Conservation (phyloP, 2,329 filamentous ascomycete species). For the Neonectria faginata region DNA sequence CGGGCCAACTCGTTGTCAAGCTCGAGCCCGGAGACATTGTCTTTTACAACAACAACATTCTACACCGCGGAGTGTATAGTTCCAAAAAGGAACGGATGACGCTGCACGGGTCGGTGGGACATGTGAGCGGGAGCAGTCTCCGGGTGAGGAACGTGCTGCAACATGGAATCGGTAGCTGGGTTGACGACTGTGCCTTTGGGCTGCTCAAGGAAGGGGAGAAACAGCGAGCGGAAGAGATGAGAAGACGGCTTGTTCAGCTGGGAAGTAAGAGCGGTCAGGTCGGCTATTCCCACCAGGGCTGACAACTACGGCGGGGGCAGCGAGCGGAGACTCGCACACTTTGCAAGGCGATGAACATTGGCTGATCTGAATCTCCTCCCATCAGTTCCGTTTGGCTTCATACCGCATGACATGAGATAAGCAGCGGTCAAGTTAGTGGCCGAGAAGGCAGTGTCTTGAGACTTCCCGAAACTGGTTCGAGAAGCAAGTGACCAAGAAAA, state of each 20-base stretch:
- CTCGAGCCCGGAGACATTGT: constrained; percentile 81
- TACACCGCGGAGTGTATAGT: constrained; percentile 78
- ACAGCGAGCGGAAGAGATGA: constrained; percentile 71
- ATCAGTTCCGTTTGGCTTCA: neutral
- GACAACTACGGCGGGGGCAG: constrained; percentile 20
- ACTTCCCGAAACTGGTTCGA: neutral
- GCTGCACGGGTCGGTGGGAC: constrained; percentile 78
- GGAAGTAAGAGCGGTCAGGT: constrained; percentile 70
- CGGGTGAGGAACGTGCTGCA: constrained; percentile 80
- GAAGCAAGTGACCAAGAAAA: neutral
- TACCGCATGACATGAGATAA: constrained; percentile 8
- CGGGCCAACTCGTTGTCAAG: constrained; percentile 73
- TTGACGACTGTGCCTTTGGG: constrained; percentile 68
- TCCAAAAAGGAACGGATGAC: constrained; percentile 72
- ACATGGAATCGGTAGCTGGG: constrained; percentile 78
- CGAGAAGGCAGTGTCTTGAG: neutral
- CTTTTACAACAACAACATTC: constrained; percentile 92
- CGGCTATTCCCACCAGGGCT: constrained; percentile 71
- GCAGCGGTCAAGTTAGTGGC: constrained; percentile 28
- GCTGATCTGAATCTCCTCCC: constrained; percentile 14
- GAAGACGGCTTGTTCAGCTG: constrained; percentile 70
- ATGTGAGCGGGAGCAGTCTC: constrained; percentile 63
- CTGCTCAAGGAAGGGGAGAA: constrained; percentile 57
- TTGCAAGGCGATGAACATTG: constrained; percentile 9
- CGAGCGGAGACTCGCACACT: constrained; percentile 23